phyloP scores from a whole-genome alignment of 2,329 filamentous ascomycete genomes.

The Colletotrichum tofieldiae region DNA sequence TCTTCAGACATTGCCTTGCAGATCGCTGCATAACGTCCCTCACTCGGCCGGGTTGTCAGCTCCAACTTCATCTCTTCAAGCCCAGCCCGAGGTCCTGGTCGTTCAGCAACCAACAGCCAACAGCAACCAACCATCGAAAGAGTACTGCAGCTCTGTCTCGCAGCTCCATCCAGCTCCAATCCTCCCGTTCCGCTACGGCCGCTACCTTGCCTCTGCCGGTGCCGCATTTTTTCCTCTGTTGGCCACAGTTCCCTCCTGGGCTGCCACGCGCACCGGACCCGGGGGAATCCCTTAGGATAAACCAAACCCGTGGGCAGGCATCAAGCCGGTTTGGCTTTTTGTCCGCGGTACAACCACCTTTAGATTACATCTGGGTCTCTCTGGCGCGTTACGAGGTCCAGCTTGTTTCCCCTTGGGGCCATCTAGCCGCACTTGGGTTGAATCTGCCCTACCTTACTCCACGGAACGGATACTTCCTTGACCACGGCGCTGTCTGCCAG shows the following conservation, averaged over 20 bases:
- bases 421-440: slow-evolving; percentile 39
- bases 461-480: slow-evolving; percentile 40
- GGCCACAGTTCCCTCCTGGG: slow-evolving; percentile 11
- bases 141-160: slow-evolving; percentile 1
- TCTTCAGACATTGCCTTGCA: slow-evolving; percentile 33
- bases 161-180: slow-evolving; percentile 13
- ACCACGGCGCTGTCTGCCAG: slow-evolving; percentile 30
- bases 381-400: slow-evolving; percentile 38
- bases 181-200: slow-evolving; percentile 25
- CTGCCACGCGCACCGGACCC: slow-evolving; percentile 33
- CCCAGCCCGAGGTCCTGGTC: slow-evolving; percentile 1
- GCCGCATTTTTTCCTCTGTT: slow-evolving; percentile 25
- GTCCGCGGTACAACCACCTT: slow-evolving; percentile 34
- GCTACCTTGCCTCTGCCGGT: background rate
- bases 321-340: slow-evolving; percentile 22
- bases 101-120: background rate
- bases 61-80: slow-evolving; percentile 18
- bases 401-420: slow-evolving; percentile 36
- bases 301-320: slow-evolving; percentile 33
- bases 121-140: background rate
- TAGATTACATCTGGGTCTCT: slow-evolving; percentile 42
- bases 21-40: slow-evolving; percentile 42
- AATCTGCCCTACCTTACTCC: slow-evolving; percentile 42
- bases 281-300: slow-evolving; percentile 21
- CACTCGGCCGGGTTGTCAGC: slow-evolving; percentile 32